Conservation (phyloP, 129 eudicot genomes). For the Artemisia annua region DNA sequence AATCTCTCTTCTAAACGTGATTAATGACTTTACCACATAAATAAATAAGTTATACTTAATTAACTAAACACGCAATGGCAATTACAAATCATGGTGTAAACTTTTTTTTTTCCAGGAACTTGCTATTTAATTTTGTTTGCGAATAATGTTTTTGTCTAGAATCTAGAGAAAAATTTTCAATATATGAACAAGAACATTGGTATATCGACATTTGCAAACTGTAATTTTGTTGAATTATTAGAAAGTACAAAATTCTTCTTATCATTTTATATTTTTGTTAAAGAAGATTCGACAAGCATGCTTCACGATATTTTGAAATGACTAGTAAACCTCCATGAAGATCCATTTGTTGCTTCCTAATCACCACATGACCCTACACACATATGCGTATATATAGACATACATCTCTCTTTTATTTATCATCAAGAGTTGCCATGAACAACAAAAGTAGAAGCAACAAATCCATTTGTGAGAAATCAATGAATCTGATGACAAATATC, state of each 20-base stretch:
- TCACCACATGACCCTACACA: slow-evolving; percentile 17
- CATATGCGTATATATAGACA: background rate
- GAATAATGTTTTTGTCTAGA: slow-evolving; percentile 25
- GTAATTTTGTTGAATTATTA: background rate
- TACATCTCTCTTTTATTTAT: background rate
- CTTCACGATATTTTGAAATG: background rate
- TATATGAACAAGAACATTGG: background rate
- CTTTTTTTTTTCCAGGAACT: background rate
- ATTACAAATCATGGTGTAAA: slow-evolving; percentile 15
- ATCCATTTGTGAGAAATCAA: slow-evolving; percentile 48
- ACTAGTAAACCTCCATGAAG: slow-evolving; percentile 17
- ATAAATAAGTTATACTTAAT: background rate
- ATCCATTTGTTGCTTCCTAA: slow-evolving; percentile 15
- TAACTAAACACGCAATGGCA: slow-evolving; percentile 2
- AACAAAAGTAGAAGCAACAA: slow-evolving; percentile 33
- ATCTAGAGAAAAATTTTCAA: slow-evolving; percentile 20
- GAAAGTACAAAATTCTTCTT: slow-evolving; percentile 32
- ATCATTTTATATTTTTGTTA: slow-evolving; percentile 31
- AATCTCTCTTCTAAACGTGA: background rate
- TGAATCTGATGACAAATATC: slow-evolving; percentile 48
- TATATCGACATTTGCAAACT: background rate
- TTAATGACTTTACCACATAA: slow-evolving; percentile 9
- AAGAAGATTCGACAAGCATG: slow-evolving; percentile 35
- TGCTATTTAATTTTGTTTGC: background rate
- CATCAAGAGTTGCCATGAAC: slow-evolving; percentile 30